Evolutionary conservation across 1,284 basidiomycete genomes (phyloP).

Genomic region (Marasmius oreades): DNA sequence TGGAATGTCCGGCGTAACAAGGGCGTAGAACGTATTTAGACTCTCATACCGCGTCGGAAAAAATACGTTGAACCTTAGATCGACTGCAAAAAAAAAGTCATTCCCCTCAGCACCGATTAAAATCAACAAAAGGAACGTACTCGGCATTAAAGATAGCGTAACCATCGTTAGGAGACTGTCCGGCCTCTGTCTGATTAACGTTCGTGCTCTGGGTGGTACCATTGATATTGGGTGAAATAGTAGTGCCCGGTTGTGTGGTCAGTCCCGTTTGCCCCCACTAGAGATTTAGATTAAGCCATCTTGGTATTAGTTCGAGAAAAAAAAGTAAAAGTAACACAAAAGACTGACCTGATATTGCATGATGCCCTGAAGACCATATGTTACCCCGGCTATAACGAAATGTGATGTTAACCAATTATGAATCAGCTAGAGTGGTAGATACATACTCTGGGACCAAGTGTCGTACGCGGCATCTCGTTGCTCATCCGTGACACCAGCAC

Average conservation of each 20-base stretch:
- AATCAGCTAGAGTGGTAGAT: slow-evolving; percentile 1
- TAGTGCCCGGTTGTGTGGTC: slow-evolving; percentile 39
- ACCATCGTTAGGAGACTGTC: slow-evolving; percentile 61
- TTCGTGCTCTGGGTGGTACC: slow-evolving; percentile 31
- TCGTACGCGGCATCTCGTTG: slow-evolving; percentile 51
- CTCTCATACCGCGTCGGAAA: slow-evolving; percentile 21
- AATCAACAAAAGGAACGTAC: slow-evolving; percentile 23
- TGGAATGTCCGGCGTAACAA: too few relatives aligned
- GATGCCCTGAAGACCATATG: slow-evolving; percentile 45
- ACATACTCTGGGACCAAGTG: slow-evolving; percentile 47
- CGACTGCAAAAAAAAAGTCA: slow-evolving; percentile 2
- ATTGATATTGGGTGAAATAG: slow-evolving; percentile 30
- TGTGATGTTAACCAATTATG: neutral
- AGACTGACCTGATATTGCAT: slow-evolving; percentile 52
- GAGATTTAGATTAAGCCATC: too few relatives aligned
- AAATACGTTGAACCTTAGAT: slow-evolving; percentile 19
- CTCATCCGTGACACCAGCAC: slow-evolving; percentile 41
- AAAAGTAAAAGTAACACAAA: too few relatives aligned
- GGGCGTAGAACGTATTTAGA: too few relatives aligned
- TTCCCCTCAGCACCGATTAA: too few relatives aligned
- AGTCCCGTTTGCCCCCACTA: slow-evolving; percentile 54
- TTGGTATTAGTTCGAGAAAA: too few relatives aligned
- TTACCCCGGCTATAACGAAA: slow-evolving; percentile 34
- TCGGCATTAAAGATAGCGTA: slow-evolving; percentile 40
- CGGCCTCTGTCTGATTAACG: slow-evolving; percentile 33